Percentiles rank a stretch among this genome's conserved stretches.
These are phyloP conservation scores for Chloris gayana DNA, from an alignment of 176 grass and related monocot genomes.

Conservation along the genomic window DNA sequence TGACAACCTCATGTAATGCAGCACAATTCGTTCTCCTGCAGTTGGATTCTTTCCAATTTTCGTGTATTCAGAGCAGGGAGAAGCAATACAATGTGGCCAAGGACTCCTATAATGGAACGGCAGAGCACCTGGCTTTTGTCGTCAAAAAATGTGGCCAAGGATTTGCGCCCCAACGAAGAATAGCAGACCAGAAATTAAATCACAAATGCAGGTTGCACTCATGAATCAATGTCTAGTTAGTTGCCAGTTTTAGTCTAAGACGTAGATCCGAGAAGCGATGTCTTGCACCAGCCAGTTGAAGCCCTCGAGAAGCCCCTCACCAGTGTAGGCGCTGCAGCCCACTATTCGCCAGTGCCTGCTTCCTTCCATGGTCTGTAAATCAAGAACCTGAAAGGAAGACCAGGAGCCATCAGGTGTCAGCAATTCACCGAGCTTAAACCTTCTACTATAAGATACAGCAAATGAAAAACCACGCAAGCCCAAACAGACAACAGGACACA, in stretches of 20 bases:
- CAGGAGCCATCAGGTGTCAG: background rate
- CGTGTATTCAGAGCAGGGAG: no score
- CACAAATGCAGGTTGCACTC: no score
- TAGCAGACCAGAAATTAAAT: no score
- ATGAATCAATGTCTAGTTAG: no score
- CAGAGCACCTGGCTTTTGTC: no score
- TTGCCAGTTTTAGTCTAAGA: conserved; percentile 40
- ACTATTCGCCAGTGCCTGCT: conserved; percentile 79
- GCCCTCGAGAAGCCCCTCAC: conserved; percentile 67
- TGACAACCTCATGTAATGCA: no score
- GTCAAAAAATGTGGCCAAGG: no score
- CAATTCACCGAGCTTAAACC: background rate
- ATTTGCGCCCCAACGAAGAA: no score
- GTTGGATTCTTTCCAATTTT: no score
- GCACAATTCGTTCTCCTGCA: no score
- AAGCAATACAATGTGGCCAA: no score
- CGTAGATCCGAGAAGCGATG: conserved; percentile 79
- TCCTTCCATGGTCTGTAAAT: conserved; percentile 72
- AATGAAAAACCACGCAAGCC: background rate
- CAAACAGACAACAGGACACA: background rate
- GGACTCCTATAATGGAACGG: no score
- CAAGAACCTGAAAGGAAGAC: conserved; percentile 59
- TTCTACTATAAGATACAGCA: background rate
- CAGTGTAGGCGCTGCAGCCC: conserved; percentile 82
- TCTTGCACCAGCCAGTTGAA: conserved; percentile 92